Base-by-base conservation (phyloP, 164 flowering plant genomes). In the Litsea cubeba region DNA sequence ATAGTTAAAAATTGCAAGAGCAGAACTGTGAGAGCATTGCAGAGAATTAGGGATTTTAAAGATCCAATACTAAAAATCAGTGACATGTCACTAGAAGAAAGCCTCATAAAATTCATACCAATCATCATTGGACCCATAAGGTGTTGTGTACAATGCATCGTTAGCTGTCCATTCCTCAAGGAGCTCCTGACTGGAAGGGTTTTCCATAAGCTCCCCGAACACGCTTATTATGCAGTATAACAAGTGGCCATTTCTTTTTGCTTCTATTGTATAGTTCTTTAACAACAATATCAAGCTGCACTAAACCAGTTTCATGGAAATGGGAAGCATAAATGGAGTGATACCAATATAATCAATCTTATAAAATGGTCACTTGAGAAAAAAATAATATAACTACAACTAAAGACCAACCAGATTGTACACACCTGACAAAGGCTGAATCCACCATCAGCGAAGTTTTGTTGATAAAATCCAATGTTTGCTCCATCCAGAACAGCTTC, bases 51-150 rank as follows among this genome's bases (percentile, higher is more conserved):
- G n/a, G 5, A 20, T 54, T 54, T 54, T 5, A 15, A 20, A 54
- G 20, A 15, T 20, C 60, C 60, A 54, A 15, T 20, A 15, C 60
- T 24, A 2, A 63, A 63, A 63, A 63, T 23, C 26, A 63, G 28
- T 63, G 17, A 25, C 66, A 25, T 14, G 17, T 22, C 28, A 63
- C 63, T 14, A 25, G 28, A 63, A 63, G 66, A 32, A 66, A 66
- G 14, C 11, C 40, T 28, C 68, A 12, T 15, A 18, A 50, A n/a
- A 23, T 49, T 18, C 78, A 49, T 89, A 95, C 99, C 99, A 93
- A 84, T 93, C 99, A 83, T 95, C 99, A 82, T 95, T 95, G 11
- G 99, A 93, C 73, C 99, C 99, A 82, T 71, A 79, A 32, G 99
- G 98, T 2, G 98, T 91, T 24, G 85, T 77, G 79, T 91, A 93